Evolutionary conservation across 2,329 filamentous ascomycete genomes (phyloP).

Genomic region (Coniochaeta pulveracea): DNA sequence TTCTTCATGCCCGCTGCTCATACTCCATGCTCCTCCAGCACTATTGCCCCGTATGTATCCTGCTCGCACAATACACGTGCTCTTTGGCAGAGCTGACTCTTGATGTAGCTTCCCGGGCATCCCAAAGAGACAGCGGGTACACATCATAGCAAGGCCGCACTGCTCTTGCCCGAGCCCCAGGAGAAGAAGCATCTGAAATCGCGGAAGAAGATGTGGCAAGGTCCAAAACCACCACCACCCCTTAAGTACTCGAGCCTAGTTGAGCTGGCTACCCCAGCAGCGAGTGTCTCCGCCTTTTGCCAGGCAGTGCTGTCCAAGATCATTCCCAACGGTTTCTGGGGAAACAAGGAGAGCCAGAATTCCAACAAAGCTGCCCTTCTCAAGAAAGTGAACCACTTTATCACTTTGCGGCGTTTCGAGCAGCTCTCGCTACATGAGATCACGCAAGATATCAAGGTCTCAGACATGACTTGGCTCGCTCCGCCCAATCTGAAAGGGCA

Average conservation of each 20-base stretch:
- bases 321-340: conserved; percentile 69
- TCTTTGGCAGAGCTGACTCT: conserved; percentile 3
- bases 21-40: conserved; percentile 69
- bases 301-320: conserved; percentile 62
- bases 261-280: conserved; percentile 53
- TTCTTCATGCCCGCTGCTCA: conserved; percentile 61
- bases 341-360: conserved; percentile 34
- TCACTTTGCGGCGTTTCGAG: conserved; percentile 71
- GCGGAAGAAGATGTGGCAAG: conserved; percentile 10
- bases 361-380: conserved; percentile 55
- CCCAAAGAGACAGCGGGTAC: too few relatives aligned
- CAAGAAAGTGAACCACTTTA: conserved; percentile 63
- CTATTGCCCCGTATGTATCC: conserved; percentile 59
- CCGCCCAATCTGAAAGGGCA: conserved; percentile 31
- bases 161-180: too few relatives aligned
- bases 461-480: conserved; percentile 61
- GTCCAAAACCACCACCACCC: conserved; percentile 8
- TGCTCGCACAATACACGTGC: conserved; percentile 2
- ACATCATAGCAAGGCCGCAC: too few relatives aligned
- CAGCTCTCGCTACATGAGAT: conserved; percentile 69
- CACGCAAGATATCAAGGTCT: conserved; percentile 64
- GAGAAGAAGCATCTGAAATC: conserved; percentile 7
- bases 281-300: conserved; percentile 77
- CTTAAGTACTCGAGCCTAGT: conserved; percentile 43
- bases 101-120: conserved; percentile 4